Base-by-base conservation (phyloP, 768 basidiomycete genomes). In the Cubamyces sp. region DNA sequence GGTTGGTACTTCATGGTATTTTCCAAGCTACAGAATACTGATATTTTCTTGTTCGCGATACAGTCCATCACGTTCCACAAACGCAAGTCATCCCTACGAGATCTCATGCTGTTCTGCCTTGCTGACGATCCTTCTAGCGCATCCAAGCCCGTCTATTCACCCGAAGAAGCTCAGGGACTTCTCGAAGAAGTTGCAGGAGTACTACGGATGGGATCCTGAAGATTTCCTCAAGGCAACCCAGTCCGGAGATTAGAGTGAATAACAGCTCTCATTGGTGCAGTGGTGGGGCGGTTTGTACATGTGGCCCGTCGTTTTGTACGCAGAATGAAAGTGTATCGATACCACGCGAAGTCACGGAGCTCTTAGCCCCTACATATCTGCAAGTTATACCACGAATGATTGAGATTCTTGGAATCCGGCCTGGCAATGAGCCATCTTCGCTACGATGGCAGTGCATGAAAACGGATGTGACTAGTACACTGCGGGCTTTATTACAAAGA, bases 11-110 rank as follows among this genome's bases (percentile, higher is more conserved):
- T n/a, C 6, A 25, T 34, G 19, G 8, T 16, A 42, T 40, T 28
- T 28, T 26, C 40, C 30, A 15, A 37, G 59, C 41, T 49, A 15
- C 9, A 39, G 34, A 34, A 45, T 53, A 41, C 8, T 51, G 51
- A 28, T 28, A 46, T 21, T 8, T 60, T 61, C 54, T 18, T 57
- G 51, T 41, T 5, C 5, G 34, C 25, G 11, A 12, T 30, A 5
- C 56, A 90, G 86, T 79, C 90, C 1, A 90, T 93, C 66, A 86
- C 82, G 3, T 84, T 93, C 73, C 91, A 93, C 70, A 91, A 85
- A 73, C 90, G 90, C 90, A 72, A 58, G 74, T 60, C 12, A 62
- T 53, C 56, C 28, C 39, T 54, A 42, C 46, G 41, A 64, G 46
- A 25, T 21, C 5, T 25, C 7, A 21, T 45, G 15, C 21, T 28